phyloP scores from a whole-genome alignment of 768 basidiomycete genomes.

The Gymnopilus junonius region DNA sequence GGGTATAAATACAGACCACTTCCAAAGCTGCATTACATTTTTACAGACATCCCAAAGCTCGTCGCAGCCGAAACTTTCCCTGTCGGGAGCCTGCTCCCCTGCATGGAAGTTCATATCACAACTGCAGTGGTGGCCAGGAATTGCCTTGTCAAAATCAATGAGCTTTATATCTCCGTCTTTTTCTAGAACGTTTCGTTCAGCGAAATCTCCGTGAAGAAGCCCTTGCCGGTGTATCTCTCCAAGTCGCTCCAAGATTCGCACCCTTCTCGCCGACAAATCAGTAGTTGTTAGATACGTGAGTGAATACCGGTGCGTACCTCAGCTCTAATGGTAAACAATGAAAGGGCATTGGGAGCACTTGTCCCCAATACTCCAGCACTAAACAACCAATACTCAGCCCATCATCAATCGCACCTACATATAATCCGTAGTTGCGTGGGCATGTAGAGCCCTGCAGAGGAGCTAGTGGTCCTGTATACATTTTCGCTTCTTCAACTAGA shows the following conservation, averaged over 20 bases:
- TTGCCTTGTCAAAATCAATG: constrained; percentile 42
- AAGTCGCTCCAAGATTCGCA: constrained; percentile 36
- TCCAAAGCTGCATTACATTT: constrained; percentile 34
- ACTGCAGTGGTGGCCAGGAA: constrained; percentile 30
- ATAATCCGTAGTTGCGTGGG: constrained; percentile 41
- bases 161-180: constrained; percentile 39
- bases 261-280: constrained; percentile 24
- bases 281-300: not conserved
- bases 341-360: constrained; percentile 36
- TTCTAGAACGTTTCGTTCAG: constrained; percentile 44
- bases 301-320: constrained; percentile 29
- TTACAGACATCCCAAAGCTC: constrained; percentile 36
- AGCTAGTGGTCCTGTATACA: constrained; percentile 35
- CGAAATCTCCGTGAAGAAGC: constrained; percentile 43
- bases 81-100: constrained; percentile 28
- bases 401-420: constrained; percentile 32
- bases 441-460: constrained; percentile 37
- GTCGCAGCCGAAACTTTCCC: constrained; percentile 34
- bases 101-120: constrained; percentile 34
- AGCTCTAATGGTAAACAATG: constrained; percentile 29
- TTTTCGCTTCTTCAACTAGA: constrained; percentile 37
- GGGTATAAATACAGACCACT: not conserved
- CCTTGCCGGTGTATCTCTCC: constrained; percentile 39
- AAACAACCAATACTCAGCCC: constrained; percentile 41
- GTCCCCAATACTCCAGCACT: constrained; percentile 41